phyloP scores from a whole-genome alignment of 352 stramenopile species.

The Pythium rishiriense region DNA sequence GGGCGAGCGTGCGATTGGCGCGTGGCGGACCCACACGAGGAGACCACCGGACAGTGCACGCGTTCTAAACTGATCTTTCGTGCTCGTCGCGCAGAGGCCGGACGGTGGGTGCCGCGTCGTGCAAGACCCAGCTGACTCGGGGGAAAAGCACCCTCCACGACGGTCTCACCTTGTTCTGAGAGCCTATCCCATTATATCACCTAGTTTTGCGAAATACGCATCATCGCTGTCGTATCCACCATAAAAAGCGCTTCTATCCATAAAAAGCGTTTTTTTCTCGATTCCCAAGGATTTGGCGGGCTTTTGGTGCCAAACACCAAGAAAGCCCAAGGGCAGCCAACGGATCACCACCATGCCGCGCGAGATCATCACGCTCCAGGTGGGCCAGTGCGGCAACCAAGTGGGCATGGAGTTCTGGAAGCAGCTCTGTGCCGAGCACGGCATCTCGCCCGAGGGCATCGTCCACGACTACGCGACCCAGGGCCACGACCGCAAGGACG shows the following conservation, averaged over 20 bases:
- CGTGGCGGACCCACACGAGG: neutral
- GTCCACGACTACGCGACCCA: slow-evolving; percentile 93
- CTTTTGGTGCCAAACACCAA: no score
- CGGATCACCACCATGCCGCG: slow-evolving; percentile 78
- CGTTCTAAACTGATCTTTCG: slow-evolving; percentile 21
- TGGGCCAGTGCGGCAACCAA: slow-evolving; percentile 99
- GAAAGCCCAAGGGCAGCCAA: neutral
- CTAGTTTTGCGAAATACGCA: no score
- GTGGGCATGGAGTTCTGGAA: slow-evolving; percentile 99
- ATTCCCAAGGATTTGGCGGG: slow-evolving; percentile 20
- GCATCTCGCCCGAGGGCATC: slow-evolving; percentile 96
- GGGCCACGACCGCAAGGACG: slow-evolving; percentile 98
- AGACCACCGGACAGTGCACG: slow-evolving; percentile 8
- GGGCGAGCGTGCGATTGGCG: neutral
- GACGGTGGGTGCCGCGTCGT: no score
- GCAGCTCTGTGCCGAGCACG: slow-evolving; percentile 98
- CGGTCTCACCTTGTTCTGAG: slow-evolving; percentile 16
- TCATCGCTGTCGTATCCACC: no score
- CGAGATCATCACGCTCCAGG: slow-evolving; percentile 99
- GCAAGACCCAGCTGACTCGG: slow-evolving; percentile 12
- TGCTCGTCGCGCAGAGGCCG: slow-evolving; percentile 9
- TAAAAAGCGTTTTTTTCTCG: neutral
- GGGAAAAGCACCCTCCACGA: no score
- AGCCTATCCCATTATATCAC: no score
- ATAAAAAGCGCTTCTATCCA: slow-evolving; percentile 15